Conservation (phyloP, 2,329 filamentous ascomycete genomes). For the Eutypella sp. region DNA sequence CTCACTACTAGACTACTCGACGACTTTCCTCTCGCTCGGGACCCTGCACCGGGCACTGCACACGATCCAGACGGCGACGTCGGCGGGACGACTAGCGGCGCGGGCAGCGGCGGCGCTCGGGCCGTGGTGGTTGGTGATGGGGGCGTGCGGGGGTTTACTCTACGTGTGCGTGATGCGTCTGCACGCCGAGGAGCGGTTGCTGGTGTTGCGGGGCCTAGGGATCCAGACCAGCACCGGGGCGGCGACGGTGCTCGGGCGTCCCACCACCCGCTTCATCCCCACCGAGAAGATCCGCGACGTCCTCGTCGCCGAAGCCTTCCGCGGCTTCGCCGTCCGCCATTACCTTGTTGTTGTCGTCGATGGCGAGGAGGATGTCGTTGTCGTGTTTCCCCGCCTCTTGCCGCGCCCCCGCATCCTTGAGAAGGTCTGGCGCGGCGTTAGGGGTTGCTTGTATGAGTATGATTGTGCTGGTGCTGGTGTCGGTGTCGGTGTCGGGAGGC, state of each 20-base stretch:
- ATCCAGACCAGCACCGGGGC: constrained; percentile 73
- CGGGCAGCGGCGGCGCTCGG: constrained; percentile 31
- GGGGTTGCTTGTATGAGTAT: constrained; percentile 73
- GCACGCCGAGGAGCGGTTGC: constrained; percentile 71
- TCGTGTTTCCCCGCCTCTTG: constrained; percentile 84
- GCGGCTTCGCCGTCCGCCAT: constrained; percentile 83
- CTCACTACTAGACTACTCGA: constrained; percentile 13
- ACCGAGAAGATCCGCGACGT: constrained; percentile 90
- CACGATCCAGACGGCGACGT: constrained; percentile 16
- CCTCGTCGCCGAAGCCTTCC: constrained; percentile 91
- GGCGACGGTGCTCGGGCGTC: constrained; percentile 26
- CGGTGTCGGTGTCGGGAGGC: constrained; percentile 4
- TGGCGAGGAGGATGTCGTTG: constrained; percentile 80
- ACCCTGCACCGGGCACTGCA: constrained; percentile 17
- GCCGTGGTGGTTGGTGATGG: constrained; percentile 34
- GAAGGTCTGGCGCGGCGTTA: constrained; percentile 81
- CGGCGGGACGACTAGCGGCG: constrained; percentile 27
- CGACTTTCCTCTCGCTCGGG: constrained; percentile 13
- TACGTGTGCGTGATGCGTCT: constrained; percentile 43
- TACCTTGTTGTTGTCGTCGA: constrained; percentile 89
- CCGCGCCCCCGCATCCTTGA: constrained; percentile 73
- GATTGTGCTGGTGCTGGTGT: constrained; percentile 22
- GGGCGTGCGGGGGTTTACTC: constrained; percentile 27
- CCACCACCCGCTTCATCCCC: constrained; percentile 64
- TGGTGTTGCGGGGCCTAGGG: constrained; percentile 83